phyloP scores from a whole-genome alignment of 2,329 filamentous ascomycete genomes.

The Xylariaceae sp. region DNA sequence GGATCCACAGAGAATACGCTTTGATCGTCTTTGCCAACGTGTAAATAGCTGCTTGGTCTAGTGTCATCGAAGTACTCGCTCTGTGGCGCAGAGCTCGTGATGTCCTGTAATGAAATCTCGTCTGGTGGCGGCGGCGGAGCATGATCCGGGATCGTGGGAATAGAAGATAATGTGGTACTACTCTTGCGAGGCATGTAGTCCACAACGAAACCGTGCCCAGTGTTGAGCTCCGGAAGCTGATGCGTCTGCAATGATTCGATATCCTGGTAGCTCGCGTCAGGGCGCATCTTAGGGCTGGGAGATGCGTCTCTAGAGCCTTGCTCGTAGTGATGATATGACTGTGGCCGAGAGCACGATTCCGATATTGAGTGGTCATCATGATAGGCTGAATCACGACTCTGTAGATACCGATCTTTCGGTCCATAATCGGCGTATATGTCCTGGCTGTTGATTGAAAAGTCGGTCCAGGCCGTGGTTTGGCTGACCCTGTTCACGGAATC shows the following conservation, averaged over 20 bases:
- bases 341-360: slow-evolving; percentile 34
- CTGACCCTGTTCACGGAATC: slow-evolving; percentile 52
- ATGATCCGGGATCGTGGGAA: slow-evolving; percentile 48
- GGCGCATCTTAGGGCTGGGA: slow-evolving; percentile 39
- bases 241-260: slow-evolving; percentile 36
- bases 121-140: slow-evolving; percentile 54
- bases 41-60: slow-evolving; percentile 45
- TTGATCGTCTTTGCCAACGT: slow-evolving; percentile 46
- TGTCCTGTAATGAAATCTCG: slow-evolving; percentile 30
- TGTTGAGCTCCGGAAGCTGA: slow-evolving; percentile 55
- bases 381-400: slow-evolving; percentile 29
- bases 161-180: slow-evolving; percentile 18
- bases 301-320: slow-evolving; percentile 33
- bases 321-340: slow-evolving; percentile 33
- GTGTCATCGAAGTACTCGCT: slow-evolving; percentile 48
- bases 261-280: slow-evolving; percentile 35
- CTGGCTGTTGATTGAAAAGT: slow-evolving; percentile 59
- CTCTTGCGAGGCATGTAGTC: slow-evolving; percentile 46
- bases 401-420: slow-evolving; percentile 28
- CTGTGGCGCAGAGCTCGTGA: slow-evolving; percentile 36
- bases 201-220: slow-evolving; percentile 53
- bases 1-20: slow-evolving; percentile 46
- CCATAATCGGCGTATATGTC: slow-evolving; percentile 43
- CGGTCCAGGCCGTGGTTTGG: slow-evolving; percentile 63
- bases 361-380: slow-evolving; percentile 33